Base-by-base conservation (phyloP, 1,284 basidiomycete species). In the Tilletia walkeri region DNA sequence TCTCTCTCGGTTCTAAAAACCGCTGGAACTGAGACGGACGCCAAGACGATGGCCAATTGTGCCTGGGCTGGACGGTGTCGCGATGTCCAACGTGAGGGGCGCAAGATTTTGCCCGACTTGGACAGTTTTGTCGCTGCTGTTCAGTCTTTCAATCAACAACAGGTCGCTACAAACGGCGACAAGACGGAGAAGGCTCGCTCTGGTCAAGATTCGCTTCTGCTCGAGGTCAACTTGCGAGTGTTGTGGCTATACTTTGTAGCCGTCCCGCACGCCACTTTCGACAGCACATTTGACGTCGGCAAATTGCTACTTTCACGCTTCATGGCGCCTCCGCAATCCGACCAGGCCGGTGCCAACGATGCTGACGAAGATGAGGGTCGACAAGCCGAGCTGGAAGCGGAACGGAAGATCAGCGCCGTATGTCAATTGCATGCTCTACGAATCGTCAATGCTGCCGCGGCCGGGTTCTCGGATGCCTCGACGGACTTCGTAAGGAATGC, bases 271-370 rank as follows among this genome's bases (percentile, higher is more conserved):
- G 85, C 92, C 3, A 89, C 91, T 0, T 88, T 89, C 0, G 94
- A 95, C 81, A 89, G 89, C 6, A 87, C 89, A 63, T 95, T 95
- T 79, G 94, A 97, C 82, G 88, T 91, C 20, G 92, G 92, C 14
- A 93, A 93, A 80, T 83, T 94, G 39, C 84, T 95, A 24, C 86
- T 87, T 66, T 88, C 86, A 67, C 86, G 88, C 63, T 84, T 86
- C 39, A 72, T 79, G 30, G 69, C 48, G 16, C 10, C 39, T 0
- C 14, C 41, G 6, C 41, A 14, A 45, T 45, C 41, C 41, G 6
- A 45, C 41, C 6, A 45, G 9, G 16, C 56, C 7, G 56, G 56
- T 7, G 4, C 36, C 41, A 68, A 70, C 54, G 70, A 76, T 18
- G 30, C 81, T 80, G 3, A 77, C 81, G 39, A 81, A 80, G 4